Base-by-base conservation (phyloP, 2,329 filamentous ascomycete genomes). In the Cladosporium halotolerans region DNA sequence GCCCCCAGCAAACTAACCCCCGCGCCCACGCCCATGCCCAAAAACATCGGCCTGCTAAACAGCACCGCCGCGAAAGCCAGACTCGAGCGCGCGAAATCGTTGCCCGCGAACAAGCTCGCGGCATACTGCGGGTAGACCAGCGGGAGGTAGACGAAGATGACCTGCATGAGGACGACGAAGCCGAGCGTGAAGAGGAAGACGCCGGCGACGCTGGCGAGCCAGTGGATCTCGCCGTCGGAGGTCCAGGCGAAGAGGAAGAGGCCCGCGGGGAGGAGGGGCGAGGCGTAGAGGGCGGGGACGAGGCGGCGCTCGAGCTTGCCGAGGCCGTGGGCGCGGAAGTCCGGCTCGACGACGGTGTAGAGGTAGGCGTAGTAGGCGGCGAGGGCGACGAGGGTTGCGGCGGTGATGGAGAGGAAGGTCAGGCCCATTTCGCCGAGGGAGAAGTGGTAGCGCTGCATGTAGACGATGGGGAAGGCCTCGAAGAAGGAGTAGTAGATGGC, bases 381-480 rank as follows among this genome's bases (percentile, higher is more conserved):
- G 38, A 80, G 69, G 38, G 76, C 79, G 53, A 83, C 63, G 6
- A 80, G 54, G 62, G 78, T 81, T 9, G 79, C 73, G n/a, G 84
- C 74, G 23, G 82, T 70, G 61, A 85, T 75, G 58, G 77, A 79
- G 45, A 82, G 70, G 71, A 85, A 85, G 42, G 82, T 76, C 9
- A 85, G 74, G 31, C 82, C 81, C 57, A 79, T 69, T 58, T 81
- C 65, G 32, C 81, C 81, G 2, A 79, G 67, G 55, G 73, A 77
- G 76, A 86, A 84, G 63, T 70, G 66, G 68, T 86, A 86, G 61
- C 77, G 71, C 38, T 73, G 73, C 2, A 76, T 74, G 64, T 83
- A 86, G 52, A 85, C 81, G 11, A 84, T 70, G 3, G 82, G 82
- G 66, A 86, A 85, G n/a, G 79, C 79, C 61, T 85, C 82, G 63